Evolutionary conservation across 129 eudicot genomes (phyloP).

Genomic region (Logfia minima): DNA sequence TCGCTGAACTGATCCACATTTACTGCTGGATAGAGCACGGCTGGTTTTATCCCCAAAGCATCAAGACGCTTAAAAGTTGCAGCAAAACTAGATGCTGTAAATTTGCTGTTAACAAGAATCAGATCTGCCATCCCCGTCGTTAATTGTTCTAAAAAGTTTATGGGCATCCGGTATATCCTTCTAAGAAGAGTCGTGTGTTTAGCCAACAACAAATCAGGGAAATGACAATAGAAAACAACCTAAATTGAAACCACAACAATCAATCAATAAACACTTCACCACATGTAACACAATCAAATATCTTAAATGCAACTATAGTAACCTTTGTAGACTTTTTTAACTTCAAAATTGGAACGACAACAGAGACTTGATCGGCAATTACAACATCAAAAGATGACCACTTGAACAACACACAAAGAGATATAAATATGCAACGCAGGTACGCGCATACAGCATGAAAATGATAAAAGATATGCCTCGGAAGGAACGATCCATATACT

Average conservation of each 20-base stretch:
- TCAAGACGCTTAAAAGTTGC: constrained; percentile 74
- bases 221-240: constrained; percentile 97
- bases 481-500: constrained; percentile 88
- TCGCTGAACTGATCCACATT: constrained; percentile 77
- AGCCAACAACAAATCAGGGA: constrained; percentile 53
- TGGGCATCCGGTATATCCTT: constrained; percentile 86
- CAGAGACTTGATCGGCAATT: constrained; percentile 92
- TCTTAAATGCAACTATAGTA: constrained; percentile 1
- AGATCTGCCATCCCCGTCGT: constrained; percentile 98
- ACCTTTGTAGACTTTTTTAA: constrained; percentile 83
- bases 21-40: constrained; percentile 95
- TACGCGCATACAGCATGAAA: constrained; percentile 96
- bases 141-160: constrained; percentile 79
- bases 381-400: constrained; percentile 79
- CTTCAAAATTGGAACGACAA: constrained; percentile 84
- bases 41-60: constrained; percentile 73
- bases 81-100: constrained; percentile 91
- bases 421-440: constrained; percentile 88
- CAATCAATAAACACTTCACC: background rate
- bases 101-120: constrained; percentile 86
- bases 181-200: constrained; percentile 76
- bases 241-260: constrained; percentile 25
- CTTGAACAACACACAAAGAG: constrained; percentile 71
- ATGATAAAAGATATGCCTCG: constrained; percentile 85
- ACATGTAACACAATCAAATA: background rate